Evolutionary conservation across 164 flowering plant genomes (phyloP).

Genomic region (Annona squamosa): DNA sequence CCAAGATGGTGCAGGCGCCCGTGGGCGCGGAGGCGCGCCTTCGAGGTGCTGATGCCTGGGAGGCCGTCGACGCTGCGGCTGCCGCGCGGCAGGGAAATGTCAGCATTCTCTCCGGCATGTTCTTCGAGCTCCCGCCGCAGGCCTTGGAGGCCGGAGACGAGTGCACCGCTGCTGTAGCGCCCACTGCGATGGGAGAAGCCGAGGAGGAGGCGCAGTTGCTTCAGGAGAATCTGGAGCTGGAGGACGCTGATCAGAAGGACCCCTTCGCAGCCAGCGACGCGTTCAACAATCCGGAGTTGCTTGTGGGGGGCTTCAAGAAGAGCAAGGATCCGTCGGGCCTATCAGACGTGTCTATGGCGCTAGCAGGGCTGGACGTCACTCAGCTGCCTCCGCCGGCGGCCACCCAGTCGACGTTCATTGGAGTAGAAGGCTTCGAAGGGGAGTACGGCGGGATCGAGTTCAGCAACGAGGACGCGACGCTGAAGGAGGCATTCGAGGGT

Average conservation of each 20-base stretch:
- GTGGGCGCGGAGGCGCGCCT: constrained; percentile 67
- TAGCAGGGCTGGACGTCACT: constrained; percentile 80
- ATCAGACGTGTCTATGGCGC: constrained; percentile 52
- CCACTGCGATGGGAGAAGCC: constrained; percentile 18
- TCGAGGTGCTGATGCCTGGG: constrained; percentile 82
- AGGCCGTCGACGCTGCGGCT: constrained; percentile 37
- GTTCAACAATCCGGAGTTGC: constrained; percentile 51
- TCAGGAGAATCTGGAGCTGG: constrained; percentile 25
- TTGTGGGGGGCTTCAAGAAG: constrained; percentile 85
- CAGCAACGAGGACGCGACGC: constrained; percentile 56
- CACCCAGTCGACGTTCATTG: constrained; percentile 66
- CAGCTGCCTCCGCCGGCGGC: constrained; percentile 90
- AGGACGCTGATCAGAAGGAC: constrained; percentile 39
- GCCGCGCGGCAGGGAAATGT: constrained; percentile 48
- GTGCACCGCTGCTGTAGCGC: constrained; percentile 39
- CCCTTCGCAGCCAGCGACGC: constrained; percentile 95
- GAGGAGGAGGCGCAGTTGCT: constrained; percentile 16
- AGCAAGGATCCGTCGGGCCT: constrained; percentile 36
- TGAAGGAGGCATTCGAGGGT: constrained; percentile 84
- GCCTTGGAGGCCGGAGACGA: constrained; percentile 83
- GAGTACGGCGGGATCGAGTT: constrained; percentile 93
- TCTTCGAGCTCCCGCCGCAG: constrained; percentile 76
- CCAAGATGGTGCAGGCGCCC: constrained; percentile 87
- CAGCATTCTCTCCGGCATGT: constrained; percentile 45
- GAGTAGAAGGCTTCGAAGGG: constrained; percentile 94